Evolutionary conservation across 805 yeast genomes (phyloP), one percentile per base, ranked within the genome.

Genomic region (Scheffersomyces lignosus): DNA sequence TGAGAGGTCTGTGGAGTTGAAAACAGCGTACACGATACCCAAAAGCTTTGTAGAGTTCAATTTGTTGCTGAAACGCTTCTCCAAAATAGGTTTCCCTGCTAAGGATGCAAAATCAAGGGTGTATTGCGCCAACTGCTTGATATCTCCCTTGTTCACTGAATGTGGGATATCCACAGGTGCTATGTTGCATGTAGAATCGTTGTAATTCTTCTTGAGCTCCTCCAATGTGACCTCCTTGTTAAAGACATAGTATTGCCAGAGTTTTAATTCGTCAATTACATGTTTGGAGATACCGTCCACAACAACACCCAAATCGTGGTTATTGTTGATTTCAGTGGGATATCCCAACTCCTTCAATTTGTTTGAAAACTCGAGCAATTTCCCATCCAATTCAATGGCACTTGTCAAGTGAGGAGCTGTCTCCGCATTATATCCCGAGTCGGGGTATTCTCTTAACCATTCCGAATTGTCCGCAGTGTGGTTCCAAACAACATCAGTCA

Each of bases 401-500:
- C 95, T 64, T 10, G 57, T 70, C 44, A 91, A 72, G 62, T 91
- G 96, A 4, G 98, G 97, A 2, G 97, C 95, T 2, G 96, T 90
- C 34, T 74, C 75, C 17, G 73, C 73, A 40, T 87, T 86, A 62
- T 91, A 91, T 7, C 98, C 98, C 2, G 86, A 79, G 15, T 90
- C 96, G 0, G 98, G 97, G 49, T 87, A 89, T 2, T 81, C 84
- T 29, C 76, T 64, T 23, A 93, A 62, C 99, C 99, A 91, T 0
- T 52, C 60, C 0, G 98, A 88, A 61, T 91, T 87, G 56, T 87
- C 75, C 2, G 98, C 96, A 0, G 98, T 91, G 56, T 91, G 99
- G 58, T 91, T 91, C 73, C 89, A 81, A 2, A 91, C 98, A 20
- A 93, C 83, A 60, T 91, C 99, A 1, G 96, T 87, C 66, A 91